Conservation (phyloP, 208 protist species). For the Trichomonas vaginalis region DNA sequence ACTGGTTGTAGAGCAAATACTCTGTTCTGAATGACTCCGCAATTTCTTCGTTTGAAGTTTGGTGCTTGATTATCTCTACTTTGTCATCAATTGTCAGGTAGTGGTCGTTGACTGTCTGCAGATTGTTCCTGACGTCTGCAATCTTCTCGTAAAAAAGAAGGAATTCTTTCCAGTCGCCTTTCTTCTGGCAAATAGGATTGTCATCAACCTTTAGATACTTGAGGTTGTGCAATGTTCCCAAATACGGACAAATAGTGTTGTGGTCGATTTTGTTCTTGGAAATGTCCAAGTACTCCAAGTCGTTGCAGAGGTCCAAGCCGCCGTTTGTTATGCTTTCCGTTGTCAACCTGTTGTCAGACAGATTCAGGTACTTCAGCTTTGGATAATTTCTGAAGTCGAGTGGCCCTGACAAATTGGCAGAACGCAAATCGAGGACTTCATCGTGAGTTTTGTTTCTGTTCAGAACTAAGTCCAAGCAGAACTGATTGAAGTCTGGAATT, state of each 20-base stretch:
- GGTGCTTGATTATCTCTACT: background rate
- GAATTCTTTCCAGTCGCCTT: background rate
- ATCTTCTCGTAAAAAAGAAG: background rate
- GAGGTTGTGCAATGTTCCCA: background rate
- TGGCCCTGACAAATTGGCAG: background rate
- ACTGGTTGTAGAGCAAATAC: background rate
- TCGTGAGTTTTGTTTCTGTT: background rate
- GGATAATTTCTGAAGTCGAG: background rate
- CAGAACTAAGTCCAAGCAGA: background rate
- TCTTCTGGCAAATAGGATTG: background rate
- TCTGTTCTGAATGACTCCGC: background rate
- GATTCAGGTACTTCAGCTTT: background rate
- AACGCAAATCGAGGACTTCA: background rate
- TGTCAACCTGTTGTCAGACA: background rate
- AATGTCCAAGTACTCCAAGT: background rate
- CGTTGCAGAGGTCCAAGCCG: background rate
- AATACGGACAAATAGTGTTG: background rate
- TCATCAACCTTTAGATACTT: background rate
- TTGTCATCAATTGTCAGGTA: background rate
- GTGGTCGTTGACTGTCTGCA: background rate
- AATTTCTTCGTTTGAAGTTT: background rate
- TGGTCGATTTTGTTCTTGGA: background rate
- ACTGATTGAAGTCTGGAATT: background rate
- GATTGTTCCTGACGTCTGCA: background rate
- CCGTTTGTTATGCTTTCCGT: background rate